Evolutionary conservation across 1,139 yeast genomes (phyloP), one percentile per base, ranked within the genome.

Genomic region (Pichia sp.): DNA sequence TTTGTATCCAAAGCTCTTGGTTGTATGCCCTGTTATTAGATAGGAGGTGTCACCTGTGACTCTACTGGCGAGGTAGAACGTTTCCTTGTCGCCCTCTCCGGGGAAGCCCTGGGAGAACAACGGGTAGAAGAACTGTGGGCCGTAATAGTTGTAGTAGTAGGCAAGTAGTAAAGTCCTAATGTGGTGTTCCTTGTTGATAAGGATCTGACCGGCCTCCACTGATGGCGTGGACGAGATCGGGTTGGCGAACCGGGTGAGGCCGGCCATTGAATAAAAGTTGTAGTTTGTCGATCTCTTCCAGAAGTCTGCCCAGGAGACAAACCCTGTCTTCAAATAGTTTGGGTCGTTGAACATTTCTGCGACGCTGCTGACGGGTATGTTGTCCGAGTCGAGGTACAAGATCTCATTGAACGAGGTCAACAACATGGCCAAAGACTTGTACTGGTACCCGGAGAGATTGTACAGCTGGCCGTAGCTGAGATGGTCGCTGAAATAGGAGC

Each of bases 281-380:
- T 89, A 90, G 24, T 82, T 73, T 0, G 85, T 81, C 1, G 85
- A 77, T 59, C 91, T 73, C 57, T 78, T 74, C 91, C 90, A 85
- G 57, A 80, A 81, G 65, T 85, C 91, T 6, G 92, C 90, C 92
- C 92, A 85, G 24, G 83, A 58, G 3, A 77, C 69, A 61, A 77
- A 63, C 6, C 79, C 79, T 38, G 67, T 63, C 10, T 67, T 65
- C 27, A 57, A 45, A 60, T 67, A 75, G n/a, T 72, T 71, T 17
- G 67, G 63, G n/a, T 73, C 63, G 6, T 66, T 60, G 57, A 80
- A 82, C 46, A 84, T 69, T 53, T 73, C 70, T 54, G 81, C 83
- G 36, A 83, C 75, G 55, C 77, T 75, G 52, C 68, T 72, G 46
- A 84, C 71, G 12, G 90, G 87, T 63, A 83, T 78, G 64, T 84